Percentiles rank a stretch among this genome's conserved stretches.
These are phyloP conservation scores for Simplicillium sp. DNA, from an alignment of 2,329 filamentous ascomycete species.

Conservation along the genomic window DNA sequence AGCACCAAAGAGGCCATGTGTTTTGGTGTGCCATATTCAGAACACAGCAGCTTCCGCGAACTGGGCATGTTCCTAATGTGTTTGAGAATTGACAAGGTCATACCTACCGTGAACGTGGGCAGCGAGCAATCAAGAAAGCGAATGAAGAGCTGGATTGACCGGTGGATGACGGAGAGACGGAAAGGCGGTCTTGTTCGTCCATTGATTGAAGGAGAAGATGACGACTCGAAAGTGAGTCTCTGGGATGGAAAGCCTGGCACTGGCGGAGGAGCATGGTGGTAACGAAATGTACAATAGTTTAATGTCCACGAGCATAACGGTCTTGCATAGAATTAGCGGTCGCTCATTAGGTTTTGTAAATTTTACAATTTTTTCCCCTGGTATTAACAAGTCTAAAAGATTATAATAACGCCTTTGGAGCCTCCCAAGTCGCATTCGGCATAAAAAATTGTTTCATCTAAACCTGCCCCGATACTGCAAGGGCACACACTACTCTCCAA, in stretches of 20 bases:
- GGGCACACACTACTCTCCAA: too few relatives aligned
- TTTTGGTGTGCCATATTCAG: slow-evolving; percentile 90
- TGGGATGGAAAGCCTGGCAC: slow-evolving; percentile 29
- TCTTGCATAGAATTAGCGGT: too few relatives aligned
- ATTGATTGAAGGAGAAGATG: slow-evolving; percentile 28
- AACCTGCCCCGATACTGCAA: background rate
- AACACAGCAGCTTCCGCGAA: slow-evolving; percentile 92
- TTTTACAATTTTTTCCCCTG: too few relatives aligned
- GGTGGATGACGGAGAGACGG: slow-evolving; percentile 50
- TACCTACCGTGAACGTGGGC: slow-evolving; percentile 84
- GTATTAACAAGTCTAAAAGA: too few relatives aligned
- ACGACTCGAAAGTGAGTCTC: slow-evolving; percentile 17
- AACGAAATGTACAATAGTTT: slow-evolving; percentile 2
- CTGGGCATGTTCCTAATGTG: slow-evolving; percentile 88
- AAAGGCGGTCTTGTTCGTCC: slow-evolving; percentile 42
- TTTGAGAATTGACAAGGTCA: slow-evolving; percentile 76
- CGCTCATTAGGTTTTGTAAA: too few relatives aligned
- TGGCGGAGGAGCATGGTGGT: slow-evolving; percentile 31
- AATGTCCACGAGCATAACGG: background rate
- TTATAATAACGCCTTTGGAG: too few relatives aligned
- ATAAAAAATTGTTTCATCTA: too few relatives aligned
- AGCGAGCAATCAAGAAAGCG: slow-evolving; percentile 45
- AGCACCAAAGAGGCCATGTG: slow-evolving; percentile 76
- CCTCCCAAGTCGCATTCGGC: too few relatives aligned
- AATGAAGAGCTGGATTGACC: slow-evolving; percentile 58